Base-by-base conservation (phyloP, 148 eudicot species). In the Fagopyrum esculentum region DNA sequence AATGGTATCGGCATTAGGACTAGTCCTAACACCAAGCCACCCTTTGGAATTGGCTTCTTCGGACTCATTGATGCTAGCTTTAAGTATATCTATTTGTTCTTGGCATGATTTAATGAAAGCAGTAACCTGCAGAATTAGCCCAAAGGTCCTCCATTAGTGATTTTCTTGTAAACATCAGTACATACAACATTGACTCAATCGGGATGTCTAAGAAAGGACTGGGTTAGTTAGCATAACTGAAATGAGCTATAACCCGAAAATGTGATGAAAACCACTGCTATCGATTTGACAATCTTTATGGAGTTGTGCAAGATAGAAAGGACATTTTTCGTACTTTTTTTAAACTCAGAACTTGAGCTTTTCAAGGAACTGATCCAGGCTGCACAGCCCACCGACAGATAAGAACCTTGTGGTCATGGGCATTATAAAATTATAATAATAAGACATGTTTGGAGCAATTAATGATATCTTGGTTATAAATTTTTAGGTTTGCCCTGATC, bases 81-180 rank as follows among this genome's bases (percentile, higher is more conserved):
- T 89, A 9, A 95, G 90, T 45, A 92, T 81, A 76, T 92, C 93
- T 75, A 95, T 92, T 82, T 92, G 99, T 73, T 92, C 90, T 86
- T 95, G 87, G 87, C 99, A 95, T 13, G 92, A 82, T 82, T 92
- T 95, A 44, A 95, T 83, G 59, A 92, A 92, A 46, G 80, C 81
- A 48, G 97, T 86, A 76, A 95, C 94, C 99, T 95, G 92, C 82
- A 81, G 13, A 40, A 56, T 17, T 17, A n/a, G 22, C 35, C 63
- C 63, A 57, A 29, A 57, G 63, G 22, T 22, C 30, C 17, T 9
- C 35, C 63, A 57, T 29, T 57, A 15, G 30, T 57, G 6, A 19
- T 22, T 35, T 57, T 8, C 19, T 57, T 57, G 35, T 57, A 6
- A n/a, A 15, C 22, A n/a, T 15, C 6, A 55, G 59, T n/a, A 19